phyloP scores from a whole-genome alignment of 768 basidiomycete genomes.

The Mycena floridula region DNA sequence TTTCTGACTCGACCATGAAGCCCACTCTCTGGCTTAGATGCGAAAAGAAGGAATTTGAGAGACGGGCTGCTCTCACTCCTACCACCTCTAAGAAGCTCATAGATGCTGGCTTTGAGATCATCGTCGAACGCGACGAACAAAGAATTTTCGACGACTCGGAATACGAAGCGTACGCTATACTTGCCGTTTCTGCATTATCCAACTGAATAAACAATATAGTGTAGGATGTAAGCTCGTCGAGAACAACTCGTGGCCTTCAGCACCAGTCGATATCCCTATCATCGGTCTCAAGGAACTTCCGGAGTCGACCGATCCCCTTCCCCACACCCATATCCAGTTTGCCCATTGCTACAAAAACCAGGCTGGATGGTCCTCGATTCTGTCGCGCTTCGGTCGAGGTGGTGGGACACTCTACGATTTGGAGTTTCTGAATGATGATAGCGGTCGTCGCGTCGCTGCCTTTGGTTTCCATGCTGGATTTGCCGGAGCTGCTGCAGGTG shows the following conservation, averaged over 20 bases:
- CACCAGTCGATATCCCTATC: conserved; percentile 70
- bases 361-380: conserved; percentile 83
- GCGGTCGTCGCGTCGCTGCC: conserved; percentile 88
- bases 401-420: conserved; percentile 88
- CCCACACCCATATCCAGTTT: conserved; percentile 96
- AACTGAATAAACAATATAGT: conserved; percentile 45
- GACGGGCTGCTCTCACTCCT: conserved; percentile 88
- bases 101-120: conserved; percentile 84
- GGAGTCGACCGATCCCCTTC: conserved; percentile 72
- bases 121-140: conserved; percentile 89
- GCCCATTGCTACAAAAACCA: conserved; percentile 98
- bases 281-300: conserved; percentile 97
- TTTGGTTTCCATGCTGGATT: conserved; percentile 99
- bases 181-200: conserved; percentile 1
- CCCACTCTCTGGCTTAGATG: conserved; percentile 86
- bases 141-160: conserved; percentile 92
- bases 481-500: conserved; percentile 92
- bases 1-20: no score
- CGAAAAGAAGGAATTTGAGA: conserved; percentile 94
- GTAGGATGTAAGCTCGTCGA: conserved; percentile 85
- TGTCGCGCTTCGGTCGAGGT: conserved; percentile 81
- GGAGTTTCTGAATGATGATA: conserved; percentile 86
- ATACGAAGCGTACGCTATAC: conserved; percentile 74
- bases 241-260: conserved; percentile 85
- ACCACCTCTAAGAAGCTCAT: conserved; percentile 84